Evolutionary conservation across 1,284 basidiomycete species (phyloP).

Genomic region (Marasmius fiardii): DNA sequence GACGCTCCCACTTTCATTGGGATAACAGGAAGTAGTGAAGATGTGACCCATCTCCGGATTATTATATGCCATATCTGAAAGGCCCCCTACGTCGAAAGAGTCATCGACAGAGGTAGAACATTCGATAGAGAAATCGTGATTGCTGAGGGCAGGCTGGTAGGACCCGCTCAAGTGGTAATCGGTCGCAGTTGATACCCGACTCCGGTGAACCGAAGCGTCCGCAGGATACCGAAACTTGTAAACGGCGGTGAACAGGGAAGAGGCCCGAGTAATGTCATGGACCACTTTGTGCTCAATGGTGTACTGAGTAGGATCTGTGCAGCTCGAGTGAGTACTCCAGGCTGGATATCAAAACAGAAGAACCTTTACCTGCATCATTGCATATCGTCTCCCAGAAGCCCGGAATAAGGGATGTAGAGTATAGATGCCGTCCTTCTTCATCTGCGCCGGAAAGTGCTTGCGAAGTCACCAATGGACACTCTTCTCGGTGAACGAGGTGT

Average conservation of each 20-base stretch:
- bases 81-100: not conserved
- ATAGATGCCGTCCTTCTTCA: conserved; percentile 39
- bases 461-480: conserved; percentile 36
- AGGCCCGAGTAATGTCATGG: conserved; percentile 24
- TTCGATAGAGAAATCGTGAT: not conserved
- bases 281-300: conserved; percentile 55
- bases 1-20: not conserved
- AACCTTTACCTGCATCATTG: conserved; percentile 42
- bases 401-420: conserved; percentile 57
- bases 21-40: not conserved
- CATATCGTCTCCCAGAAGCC: conserved; percentile 57
- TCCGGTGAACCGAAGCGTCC: not conserved
- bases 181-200: not conserved
- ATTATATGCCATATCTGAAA: not conserved
- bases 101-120: not conserved
- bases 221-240: conserved; percentile 47
- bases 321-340: not conserved
- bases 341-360: not conserved
- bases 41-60: not conserved
- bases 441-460: conserved; percentile 25
- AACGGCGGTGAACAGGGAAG: conserved; percentile 45
- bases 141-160: not conserved
- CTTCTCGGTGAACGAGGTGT: conserved; percentile 43
- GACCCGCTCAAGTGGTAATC: not conserved
- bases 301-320: conserved; percentile 54